Evolutionary conservation across 805 yeast genomes (phyloP).

Genomic region (Barnettozyma pratensis): DNA sequence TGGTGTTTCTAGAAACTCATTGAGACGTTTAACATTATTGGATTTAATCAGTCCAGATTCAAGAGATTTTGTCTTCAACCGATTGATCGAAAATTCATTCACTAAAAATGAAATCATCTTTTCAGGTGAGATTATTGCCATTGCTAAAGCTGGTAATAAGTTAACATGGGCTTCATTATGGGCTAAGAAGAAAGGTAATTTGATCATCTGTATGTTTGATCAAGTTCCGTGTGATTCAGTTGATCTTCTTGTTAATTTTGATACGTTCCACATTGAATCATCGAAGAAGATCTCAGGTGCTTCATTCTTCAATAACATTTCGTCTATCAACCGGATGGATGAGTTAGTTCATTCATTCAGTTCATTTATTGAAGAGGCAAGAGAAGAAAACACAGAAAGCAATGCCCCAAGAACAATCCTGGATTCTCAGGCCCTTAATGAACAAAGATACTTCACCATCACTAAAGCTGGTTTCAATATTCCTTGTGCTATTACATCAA

Average conservation of each 20-base stretch:
- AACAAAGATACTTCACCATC: constrained; percentile 59
- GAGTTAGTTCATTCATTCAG: constrained; percentile 26
- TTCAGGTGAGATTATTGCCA: constrained; percentile 83
- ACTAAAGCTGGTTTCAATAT: constrained; percentile 40
- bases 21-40: constrained; percentile 59
- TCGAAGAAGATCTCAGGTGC: constrained; percentile 22
- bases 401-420: constrained; percentile 23
- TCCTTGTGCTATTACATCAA: constrained; percentile 73
- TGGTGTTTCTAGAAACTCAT: constrained; percentile 65
- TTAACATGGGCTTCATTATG: constrained; percentile 85
- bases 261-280: constrained; percentile 13
- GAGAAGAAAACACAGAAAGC: constrained; percentile 8
- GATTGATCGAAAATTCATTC: constrained; percentile 36
- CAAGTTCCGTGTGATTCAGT: constrained; percentile 73
- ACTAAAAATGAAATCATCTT: constrained; percentile 45
- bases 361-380: constrained; percentile 8
- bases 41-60: constrained; percentile 78
- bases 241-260: constrained; percentile 42
- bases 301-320: constrained; percentile 13
- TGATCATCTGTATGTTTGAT: constrained; percentile 80
- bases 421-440: constrained; percentile 43
- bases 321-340: constrained; percentile 14
- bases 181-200: constrained; percentile 72
- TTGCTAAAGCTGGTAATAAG: constrained; percentile 58
- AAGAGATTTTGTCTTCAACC: constrained; percentile 59